phyloP scores from a whole-genome alignment of 805 yeast genomes.

The Isabelozyma gotoi region DNA sequence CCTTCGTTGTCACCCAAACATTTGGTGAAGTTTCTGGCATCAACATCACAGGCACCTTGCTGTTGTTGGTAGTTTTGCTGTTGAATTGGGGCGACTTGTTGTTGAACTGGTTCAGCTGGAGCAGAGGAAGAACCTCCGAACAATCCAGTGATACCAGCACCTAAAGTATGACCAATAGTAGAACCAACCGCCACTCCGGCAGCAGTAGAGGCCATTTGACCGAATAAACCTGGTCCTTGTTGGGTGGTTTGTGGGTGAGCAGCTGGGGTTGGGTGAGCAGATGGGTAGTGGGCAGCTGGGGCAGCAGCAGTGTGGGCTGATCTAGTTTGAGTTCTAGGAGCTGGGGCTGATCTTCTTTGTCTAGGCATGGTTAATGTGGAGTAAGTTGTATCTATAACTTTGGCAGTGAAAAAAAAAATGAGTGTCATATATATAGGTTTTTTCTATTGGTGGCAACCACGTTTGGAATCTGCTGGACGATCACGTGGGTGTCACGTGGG shows the following conservation, averaged over 20 bases:
- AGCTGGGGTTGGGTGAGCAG: constrained; percentile 49
- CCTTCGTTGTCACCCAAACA: constrained; percentile 93
- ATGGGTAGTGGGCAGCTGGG: constrained; percentile 35
- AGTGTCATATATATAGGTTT: background rate
- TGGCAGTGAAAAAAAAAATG: background rate
- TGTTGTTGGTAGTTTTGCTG: constrained; percentile 39
- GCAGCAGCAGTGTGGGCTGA: constrained; percentile 78
- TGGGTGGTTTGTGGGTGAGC: constrained; percentile 31
- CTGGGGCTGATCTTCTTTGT: constrained; percentile 54
- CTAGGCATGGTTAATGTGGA: constrained; percentile 38
- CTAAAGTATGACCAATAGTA: constrained; percentile 93
- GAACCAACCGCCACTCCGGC: constrained; percentile 99
- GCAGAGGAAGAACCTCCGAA: constrained; percentile 77
- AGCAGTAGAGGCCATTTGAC: constrained; percentile 98
- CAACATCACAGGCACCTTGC: constrained; percentile 75
- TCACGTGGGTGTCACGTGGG: background rate
- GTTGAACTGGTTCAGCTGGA: constrained; percentile 51
- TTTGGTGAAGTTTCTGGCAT: constrained; percentile 92
- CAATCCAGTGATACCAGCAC: constrained; percentile 89
- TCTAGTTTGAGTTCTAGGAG: constrained; percentile 55
- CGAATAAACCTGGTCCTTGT: constrained; percentile 80
- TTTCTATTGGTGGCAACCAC: background rate
- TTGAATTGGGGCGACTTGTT: constrained; percentile 30
- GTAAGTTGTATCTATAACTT: background rate
- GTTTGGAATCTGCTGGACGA: background rate